Conservation (phyloP, 1,139 yeast genomes). For the Pichia sp. region DNA sequence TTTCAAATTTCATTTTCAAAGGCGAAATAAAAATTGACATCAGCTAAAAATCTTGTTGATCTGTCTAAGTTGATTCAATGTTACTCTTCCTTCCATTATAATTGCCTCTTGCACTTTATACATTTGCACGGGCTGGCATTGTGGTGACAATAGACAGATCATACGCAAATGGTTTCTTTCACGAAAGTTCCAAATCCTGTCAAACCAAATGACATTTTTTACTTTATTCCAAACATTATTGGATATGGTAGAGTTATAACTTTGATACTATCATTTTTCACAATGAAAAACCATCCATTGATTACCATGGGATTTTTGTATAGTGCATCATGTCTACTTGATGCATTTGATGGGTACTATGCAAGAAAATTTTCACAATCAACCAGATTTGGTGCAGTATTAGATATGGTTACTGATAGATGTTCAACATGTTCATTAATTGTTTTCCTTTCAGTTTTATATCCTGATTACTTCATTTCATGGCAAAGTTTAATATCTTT, state of each 20-base stretch:
- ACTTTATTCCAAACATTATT: constrained; percentile 80
- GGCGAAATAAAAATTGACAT: background rate
- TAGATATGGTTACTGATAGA: constrained; percentile 98
- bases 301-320: constrained; percentile 65
- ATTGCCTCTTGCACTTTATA: background rate
- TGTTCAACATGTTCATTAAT: constrained; percentile 91
- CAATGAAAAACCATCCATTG: constrained; percentile 80
- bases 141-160: background rate
- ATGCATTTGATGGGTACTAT: constrained; percentile 95
- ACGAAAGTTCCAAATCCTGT: constrained; percentile 17
- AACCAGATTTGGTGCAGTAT: constrained; percentile 88
- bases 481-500: constrained; percentile 84
- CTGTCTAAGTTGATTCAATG: too few relatives aligned
- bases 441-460: constrained; percentile 75
- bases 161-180: constrained; percentile 2
- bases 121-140: background rate
- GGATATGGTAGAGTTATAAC: constrained; percentile 82
- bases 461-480: constrained; percentile 57
- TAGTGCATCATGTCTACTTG: constrained; percentile 83
- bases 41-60: background rate
- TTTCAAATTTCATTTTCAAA: background rate
- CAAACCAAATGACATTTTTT: constrained; percentile 20
- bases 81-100: background rate
- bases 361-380: constrained; percentile 89
- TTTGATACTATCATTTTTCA: constrained; percentile 69